phyloP scores from a whole-genome alignment of 345 rosid species.

The Conringia planisiliqua region DNA sequence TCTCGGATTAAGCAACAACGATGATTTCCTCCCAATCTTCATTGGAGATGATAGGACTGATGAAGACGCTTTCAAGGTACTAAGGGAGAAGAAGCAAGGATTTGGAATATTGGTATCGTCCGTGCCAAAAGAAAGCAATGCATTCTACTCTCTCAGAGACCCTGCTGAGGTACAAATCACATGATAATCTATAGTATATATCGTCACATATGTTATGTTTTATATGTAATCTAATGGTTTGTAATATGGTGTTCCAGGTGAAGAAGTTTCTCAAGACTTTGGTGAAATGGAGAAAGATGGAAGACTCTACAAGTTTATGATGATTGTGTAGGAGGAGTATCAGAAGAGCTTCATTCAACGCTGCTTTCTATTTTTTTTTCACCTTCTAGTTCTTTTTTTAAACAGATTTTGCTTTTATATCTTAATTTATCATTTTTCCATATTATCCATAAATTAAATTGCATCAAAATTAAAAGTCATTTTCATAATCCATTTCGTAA shows the following conservation, averaged over 20 bases:
- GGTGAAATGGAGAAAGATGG: constrained; percentile 58
- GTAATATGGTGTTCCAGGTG: constrained; percentile 46
- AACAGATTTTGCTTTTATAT: not conserved
- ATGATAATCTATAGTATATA: not conserved
- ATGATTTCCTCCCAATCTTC: constrained; percentile 77
- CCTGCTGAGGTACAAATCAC: constrained; percentile 60
- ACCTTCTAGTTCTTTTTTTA: not conserved
- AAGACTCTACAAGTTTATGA: constrained; percentile 5
- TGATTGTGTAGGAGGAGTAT: constrained; percentile 18
- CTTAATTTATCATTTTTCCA: constrained; percentile 22
- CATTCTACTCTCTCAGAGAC: constrained; percentile 72
- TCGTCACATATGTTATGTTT: not conserved
- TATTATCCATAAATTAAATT: constrained; percentile 12
- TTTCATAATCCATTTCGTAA: not conserved
- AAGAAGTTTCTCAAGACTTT: constrained; percentile 72
- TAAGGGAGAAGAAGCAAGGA: constrained; percentile 56
- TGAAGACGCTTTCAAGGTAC: constrained; percentile 93
- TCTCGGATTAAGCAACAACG: constrained; percentile 60
- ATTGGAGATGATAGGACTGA: constrained; percentile 89
- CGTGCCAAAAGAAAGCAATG: constrained; percentile 70
- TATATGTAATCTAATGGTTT: not conserved
- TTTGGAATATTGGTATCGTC: constrained; percentile 87
- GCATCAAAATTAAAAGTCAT: not conserved
- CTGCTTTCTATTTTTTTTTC: not conserved
- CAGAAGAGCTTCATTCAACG: constrained; percentile 8